Percentiles rank a stretch among this genome's conserved stretches.
These are phyloP conservation scores for Rhodotorula graminis DNA, from an alignment of 768 basidiomycete species.

Conservation along the genomic window DNA sequence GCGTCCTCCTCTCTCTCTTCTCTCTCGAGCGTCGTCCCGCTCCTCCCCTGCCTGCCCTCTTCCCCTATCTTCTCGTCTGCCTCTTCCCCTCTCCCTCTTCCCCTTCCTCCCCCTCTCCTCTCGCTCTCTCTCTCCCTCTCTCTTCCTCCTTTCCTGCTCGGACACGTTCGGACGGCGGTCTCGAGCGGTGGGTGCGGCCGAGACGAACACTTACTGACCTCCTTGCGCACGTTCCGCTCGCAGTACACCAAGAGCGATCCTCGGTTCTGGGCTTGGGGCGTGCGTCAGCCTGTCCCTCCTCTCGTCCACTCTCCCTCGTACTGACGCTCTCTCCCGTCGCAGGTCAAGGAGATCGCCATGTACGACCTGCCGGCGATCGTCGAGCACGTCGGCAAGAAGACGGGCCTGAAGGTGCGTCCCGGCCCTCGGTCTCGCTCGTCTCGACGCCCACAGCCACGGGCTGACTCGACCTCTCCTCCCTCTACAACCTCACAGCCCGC, in stretches of 20 bases:
- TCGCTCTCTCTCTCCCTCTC: neutral
- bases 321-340: neutral
- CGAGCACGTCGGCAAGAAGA: slow-evolving; percentile 49
- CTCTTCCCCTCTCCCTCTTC: too few species aligned
- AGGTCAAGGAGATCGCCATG: slow-evolving; percentile 50
- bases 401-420: slow-evolving; percentile 41
- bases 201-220: neutral
- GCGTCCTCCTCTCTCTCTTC: neutral
- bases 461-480: neutral
- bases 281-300: neutral
- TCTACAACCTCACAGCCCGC: slow-evolving; percentile 45
- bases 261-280: slow-evolving; percentile 31
- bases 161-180: too few species aligned
- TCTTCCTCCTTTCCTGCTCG: too few species aligned
- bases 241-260: slow-evolving; percentile 22
- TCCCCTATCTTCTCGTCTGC: too few species aligned
- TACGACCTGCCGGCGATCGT: slow-evolving; percentile 53
- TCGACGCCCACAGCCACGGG: too few species aligned
- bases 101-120: too few species aligned
- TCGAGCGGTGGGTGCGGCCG: too few species aligned
- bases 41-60: too few species aligned
- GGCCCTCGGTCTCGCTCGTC: neutral
- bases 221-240: too few species aligned
- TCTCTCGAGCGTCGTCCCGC: too few species aligned
- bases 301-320: too few species aligned